Evolutionary conservation across 129 eudicot genomes (phyloP).

Genomic region (Artemisia argyi): DNA sequence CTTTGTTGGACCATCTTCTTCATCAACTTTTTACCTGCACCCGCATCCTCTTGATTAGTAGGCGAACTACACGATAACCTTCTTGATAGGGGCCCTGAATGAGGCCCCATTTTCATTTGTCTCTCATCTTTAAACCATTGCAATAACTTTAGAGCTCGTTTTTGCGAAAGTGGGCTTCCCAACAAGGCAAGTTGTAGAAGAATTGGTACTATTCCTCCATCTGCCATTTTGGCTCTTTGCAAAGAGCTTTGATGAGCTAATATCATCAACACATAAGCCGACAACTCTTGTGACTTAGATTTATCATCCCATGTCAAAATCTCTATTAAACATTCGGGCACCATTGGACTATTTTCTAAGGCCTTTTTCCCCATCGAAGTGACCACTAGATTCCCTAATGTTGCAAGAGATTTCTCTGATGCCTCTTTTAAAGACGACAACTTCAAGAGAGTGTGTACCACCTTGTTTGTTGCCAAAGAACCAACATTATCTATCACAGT

Average conservation of each 20-base stretch:
- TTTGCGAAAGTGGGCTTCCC: constrained; percentile 76
- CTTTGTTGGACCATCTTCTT: constrained; percentile 86
- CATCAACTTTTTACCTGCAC: constrained; percentile 77
- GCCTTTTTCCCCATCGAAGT: constrained; percentile 72
- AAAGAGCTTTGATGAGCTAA: constrained; percentile 81
- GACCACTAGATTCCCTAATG: constrained; percentile 77
- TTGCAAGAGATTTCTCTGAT: constrained; percentile 80
- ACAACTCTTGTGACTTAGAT: constrained; percentile 70
- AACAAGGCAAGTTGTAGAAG: constrained; percentile 80
- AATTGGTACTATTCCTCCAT: constrained; percentile 85
- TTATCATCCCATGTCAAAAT: constrained; percentile 73
- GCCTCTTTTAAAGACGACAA: constrained; percentile 50
- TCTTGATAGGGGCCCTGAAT: constrained; percentile 85
- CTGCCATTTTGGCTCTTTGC: constrained; percentile 75
- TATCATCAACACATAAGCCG: constrained; percentile 79
- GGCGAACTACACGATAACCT: constrained; percentile 52
- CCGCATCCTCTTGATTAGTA: constrained; percentile 33
- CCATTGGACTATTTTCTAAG: constrained; percentile 56
- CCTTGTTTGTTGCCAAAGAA: constrained; percentile 42
- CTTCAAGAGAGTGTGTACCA: constrained; percentile 45
- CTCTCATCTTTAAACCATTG: constrained; percentile 96
- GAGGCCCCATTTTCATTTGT: constrained; percentile 69
- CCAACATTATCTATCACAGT: constrained; percentile 63
- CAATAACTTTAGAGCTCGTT: constrained; percentile 69
- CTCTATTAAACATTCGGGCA: constrained; percentile 74